Percentiles rank a stretch among this genome's conserved stretches.
phyloP scores from a whole-genome alignment of 192 early-diverging fungal species.

The Thamnidium elegans region DNA sequence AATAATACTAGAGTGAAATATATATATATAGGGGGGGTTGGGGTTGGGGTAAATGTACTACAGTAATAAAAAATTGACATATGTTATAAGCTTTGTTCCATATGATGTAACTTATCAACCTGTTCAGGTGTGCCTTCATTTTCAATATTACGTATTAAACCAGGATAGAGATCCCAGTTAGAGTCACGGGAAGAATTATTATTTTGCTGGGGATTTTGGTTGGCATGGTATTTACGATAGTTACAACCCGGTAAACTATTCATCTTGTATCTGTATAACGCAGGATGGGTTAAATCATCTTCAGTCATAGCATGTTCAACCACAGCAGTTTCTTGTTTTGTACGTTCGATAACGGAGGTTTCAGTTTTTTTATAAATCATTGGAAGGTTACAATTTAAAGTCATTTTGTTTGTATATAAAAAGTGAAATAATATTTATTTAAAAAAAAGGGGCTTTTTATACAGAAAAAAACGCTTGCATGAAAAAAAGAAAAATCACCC shows the following conservation, averaged over 20 bases:
- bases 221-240: background rate
- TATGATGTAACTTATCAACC: conserved; percentile 16
- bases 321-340: conserved; percentile 3
- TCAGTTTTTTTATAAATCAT: background rate
- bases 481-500: background rate
- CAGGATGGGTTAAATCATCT: conserved; percentile 14
- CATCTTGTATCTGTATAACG: background rate
- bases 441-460: background rate
- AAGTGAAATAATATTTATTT: too few relatives aligned
- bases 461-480: too few relatives aligned
- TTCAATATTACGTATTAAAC: conserved; percentile 10
- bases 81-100: background rate
- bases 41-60: background rate
- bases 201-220: too few relatives aligned
- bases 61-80: background rate
- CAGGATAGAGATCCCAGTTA: conserved; percentile 19
- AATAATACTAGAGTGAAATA: background rate
- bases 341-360: background rate
- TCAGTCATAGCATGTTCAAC: conserved; percentile 8
- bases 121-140: conserved; percentile 16
- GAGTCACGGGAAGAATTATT: background rate
- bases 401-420: too few relatives aligned
- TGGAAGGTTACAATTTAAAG: conserved; percentile 3
- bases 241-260: background rate
- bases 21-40: background rate